Conservation (phyloP, 805 yeast genomes). For the Kodamaea sagamina region DNA sequence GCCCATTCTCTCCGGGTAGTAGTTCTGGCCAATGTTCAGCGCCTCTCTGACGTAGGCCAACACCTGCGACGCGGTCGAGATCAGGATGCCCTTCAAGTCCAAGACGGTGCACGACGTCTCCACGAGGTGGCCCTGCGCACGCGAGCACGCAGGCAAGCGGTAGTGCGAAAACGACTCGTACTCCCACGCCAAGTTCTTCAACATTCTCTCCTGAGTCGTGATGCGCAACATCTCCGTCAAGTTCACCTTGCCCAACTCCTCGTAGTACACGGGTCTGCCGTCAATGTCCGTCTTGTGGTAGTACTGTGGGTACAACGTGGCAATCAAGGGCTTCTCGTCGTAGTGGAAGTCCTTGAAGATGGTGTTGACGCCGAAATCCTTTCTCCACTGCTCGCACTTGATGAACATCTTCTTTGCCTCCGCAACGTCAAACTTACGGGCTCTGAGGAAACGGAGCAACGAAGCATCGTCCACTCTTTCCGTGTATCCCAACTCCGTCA, state of each 20-base stretch:
- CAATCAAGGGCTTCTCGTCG: slow-evolving; percentile 89
- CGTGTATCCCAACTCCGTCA: slow-evolving; percentile 66
- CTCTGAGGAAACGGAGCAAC: slow-evolving; percentile 82
- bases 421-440: slow-evolving; percentile 86
- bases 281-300: slow-evolving; percentile 96
- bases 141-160: slow-evolving; percentile 93
- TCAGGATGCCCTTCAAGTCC: slow-evolving; percentile 92
- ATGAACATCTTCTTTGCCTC: slow-evolving; percentile 81
- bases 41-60: slow-evolving; percentile 90
- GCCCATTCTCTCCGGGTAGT: slow-evolving; percentile 99
- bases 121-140: slow-evolving; percentile 71
- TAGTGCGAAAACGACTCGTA: slow-evolving; percentile 84
- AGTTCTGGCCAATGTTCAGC: slow-evolving; percentile 91
- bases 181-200: slow-evolving; percentile 95
- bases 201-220: slow-evolving; percentile 94
- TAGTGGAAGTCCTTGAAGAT: slow-evolving; percentile 86
- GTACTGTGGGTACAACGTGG: slow-evolving; percentile 90
- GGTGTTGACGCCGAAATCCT: slow-evolving; percentile 81
- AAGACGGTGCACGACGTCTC: slow-evolving; percentile 97
- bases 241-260: slow-evolving; percentile 90
- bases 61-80: slow-evolving; percentile 81
- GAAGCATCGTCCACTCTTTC: slow-evolving; percentile 86
- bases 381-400: slow-evolving; percentile 90
- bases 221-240: slow-evolving; percentile 88
- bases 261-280: slow-evolving; percentile 94